Base-by-base conservation (phyloP, 2,329 filamentous ascomycete genomes). In the Cladosporium sp. region DNA sequence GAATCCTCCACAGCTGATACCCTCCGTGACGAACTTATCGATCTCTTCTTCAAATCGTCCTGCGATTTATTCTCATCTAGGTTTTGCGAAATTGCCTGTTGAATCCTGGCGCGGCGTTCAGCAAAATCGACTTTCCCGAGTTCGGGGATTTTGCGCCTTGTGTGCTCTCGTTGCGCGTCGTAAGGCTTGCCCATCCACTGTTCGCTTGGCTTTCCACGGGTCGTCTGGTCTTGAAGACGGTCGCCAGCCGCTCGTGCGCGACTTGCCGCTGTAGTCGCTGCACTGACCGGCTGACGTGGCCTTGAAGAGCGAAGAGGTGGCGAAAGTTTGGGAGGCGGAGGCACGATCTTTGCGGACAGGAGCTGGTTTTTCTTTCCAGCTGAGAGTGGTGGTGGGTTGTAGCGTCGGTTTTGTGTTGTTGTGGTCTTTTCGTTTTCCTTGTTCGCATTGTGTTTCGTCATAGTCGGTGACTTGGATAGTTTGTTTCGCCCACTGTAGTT, bases 31-130 rank as follows among this genome's bases (percentile, higher is more conserved):
- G 55, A 58, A 53, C 60, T 65, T 44, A 60, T 59, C 10, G 54
- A 40, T 22, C 28, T 36, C 13, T 36, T 59, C 47, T 48, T 50
- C 61, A 67, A 44, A 52, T 58, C 64, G 40, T 55, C 52, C 15
- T 55, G 52, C 20, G 52, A 55, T 39, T 47, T 55, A 15, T 65
- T 88, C 68, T 90, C 88, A 61, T 87, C 83, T 48, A 94, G 85
- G n/a, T 88, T 90, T 69, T 89, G 90, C 65, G 85, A 92, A 71
- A 95, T 93, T 13, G 90, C 91, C 57, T 91, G 84, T 65, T 92
- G 88, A 66, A 96, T 95, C 60, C 86, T 85, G 68, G 91, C 87
- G 65, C 91, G 82, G 51, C 90, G 83, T 64, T 90, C 89, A 59
- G 88, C 90, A 70, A 95, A 94, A 72, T 96, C 90, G 53, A 95